Evolutionary conservation across 129 eudicot species (phyloP).

Genomic region (Daucus carota): DH1_v3.0 NC_030381.2:1160001-1160500

Average conservation of each 20-base stretch:
- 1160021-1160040: neutral
- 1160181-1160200: constrained; percentile 68
- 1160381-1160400: neutral
- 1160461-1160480: neutral
- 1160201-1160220: constrained; percentile 70
- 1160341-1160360: neutral
- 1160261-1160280: constrained; percentile 64
- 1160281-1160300: constrained; percentile 50
- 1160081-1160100: constrained; percentile 16
- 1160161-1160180: constrained; percentile 51
- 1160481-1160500: no score
- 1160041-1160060: constrained; percentile 11
- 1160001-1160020: neutral
- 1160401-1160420: neutral
- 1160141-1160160: constrained; percentile 59
- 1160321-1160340: neutral
- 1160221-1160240: constrained; percentile 84
- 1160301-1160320: constrained; percentile 11
- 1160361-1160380: neutral
- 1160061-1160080: constrained; percentile 5
- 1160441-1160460: neutral
- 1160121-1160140: constrained; percentile 79
- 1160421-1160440: neutral
- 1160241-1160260: constrained; percentile 59
- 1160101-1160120: constrained; percentile 78